phyloP scores from a whole-genome alignment of 1,284 basidiomycete genomes.

The Jaminaea rosea region DNA sequence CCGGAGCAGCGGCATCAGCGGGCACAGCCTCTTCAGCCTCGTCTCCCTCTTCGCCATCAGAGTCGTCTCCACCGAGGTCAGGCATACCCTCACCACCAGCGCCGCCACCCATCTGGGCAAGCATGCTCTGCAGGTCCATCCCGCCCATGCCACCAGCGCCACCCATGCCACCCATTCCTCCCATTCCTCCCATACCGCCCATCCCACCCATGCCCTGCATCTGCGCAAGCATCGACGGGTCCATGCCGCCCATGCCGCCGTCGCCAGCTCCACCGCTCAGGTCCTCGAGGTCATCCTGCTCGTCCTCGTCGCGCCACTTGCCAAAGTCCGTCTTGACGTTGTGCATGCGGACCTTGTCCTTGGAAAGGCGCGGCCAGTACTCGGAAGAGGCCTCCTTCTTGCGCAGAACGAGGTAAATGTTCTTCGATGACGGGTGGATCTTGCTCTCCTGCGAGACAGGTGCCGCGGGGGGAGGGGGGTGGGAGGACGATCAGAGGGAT shows the following conservation, averaged over 20 bases:
- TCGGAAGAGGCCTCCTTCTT: conserved; percentile 41
- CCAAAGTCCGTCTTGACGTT: conserved; percentile 49
- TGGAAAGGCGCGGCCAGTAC: conserved; percentile 47
- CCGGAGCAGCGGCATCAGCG: not conserved
- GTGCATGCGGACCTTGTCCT: conserved; percentile 47
- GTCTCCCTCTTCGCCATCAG: conserved; percentile 1
- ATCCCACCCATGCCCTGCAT: conserved; percentile 14
- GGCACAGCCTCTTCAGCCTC: not conserved
- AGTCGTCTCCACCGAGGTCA: not conserved
- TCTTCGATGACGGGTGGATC: conserved; percentile 40
- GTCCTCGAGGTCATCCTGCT: conserved; percentile 33
- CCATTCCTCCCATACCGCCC: conserved; percentile 13
- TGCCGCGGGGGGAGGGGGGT: not conserved
- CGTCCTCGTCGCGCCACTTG: conserved; percentile 49
- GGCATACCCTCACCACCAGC: conserved; percentile 2
- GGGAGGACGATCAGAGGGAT: no score
- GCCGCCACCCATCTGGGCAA: conserved; percentile 1
- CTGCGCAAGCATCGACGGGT: conserved; percentile 3
- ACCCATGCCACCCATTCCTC: conserved; percentile 11
- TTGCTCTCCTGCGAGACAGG: conserved; percentile 19
- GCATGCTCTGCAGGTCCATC: conserved; percentile 11
- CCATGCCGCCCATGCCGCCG: conserved; percentile 45
- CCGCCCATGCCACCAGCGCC: conserved; percentile 17
- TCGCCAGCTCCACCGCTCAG: conserved; percentile 43
- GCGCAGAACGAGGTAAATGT: conserved; percentile 38